These are phyloP conservation scores for Lachancea nothofagi DNA, from an alignment of 805 yeast species.

Conservation along the genomic window DNA sequence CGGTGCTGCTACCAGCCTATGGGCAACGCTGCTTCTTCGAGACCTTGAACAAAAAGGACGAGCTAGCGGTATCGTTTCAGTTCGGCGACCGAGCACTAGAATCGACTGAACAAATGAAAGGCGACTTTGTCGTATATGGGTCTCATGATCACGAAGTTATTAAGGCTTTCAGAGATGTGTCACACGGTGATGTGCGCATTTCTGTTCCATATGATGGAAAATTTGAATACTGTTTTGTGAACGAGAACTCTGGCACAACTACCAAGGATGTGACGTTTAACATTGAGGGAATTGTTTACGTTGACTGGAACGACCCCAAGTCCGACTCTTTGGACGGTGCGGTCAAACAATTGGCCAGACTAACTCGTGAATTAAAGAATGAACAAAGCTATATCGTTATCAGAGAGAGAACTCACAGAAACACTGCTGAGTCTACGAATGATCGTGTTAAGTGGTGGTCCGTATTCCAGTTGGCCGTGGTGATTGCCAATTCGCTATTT, in stretches of 20 bases:
- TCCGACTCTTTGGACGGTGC: conserved; percentile 79
- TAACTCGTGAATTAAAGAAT: conserved; percentile 81
- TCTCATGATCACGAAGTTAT: conserved; percentile 42
- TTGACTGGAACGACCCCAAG: conserved; percentile 71
- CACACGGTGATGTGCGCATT: conserved; percentile 76
- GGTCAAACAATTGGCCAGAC: conserved; percentile 64
- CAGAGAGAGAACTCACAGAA: conserved; percentile 96
- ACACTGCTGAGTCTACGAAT: conserved; percentile 96
- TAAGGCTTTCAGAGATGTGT: conserved; percentile 46
- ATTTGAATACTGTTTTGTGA: conserved; percentile 84
- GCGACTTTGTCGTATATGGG: conserved; percentile 58
- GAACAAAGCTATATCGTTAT: conserved; percentile 89
- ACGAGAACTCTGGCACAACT: conserved; percentile 64
- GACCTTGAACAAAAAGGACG: conserved; percentile 73
- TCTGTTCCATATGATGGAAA: conserved; percentile 66
- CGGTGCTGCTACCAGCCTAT: conserved; percentile 73
- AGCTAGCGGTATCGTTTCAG: conserved; percentile 82
- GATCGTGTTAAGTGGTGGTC: conserved; percentile 98
- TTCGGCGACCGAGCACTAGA: conserved; percentile 84
- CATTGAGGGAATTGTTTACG: conserved; percentile 86
- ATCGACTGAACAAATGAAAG: conserved; percentile 57
- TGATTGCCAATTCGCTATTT: conserved; percentile 79
- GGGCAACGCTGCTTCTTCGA: conserved; percentile 90
- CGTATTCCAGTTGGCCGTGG: conserved; percentile 80
- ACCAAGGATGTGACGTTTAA: conserved; percentile 93